These are phyloP conservation scores for Hypoxylon subgilvum DNA, from an alignment of 495 filamentous ascomycete genomes.

Conservation along the genomic window DNA sequence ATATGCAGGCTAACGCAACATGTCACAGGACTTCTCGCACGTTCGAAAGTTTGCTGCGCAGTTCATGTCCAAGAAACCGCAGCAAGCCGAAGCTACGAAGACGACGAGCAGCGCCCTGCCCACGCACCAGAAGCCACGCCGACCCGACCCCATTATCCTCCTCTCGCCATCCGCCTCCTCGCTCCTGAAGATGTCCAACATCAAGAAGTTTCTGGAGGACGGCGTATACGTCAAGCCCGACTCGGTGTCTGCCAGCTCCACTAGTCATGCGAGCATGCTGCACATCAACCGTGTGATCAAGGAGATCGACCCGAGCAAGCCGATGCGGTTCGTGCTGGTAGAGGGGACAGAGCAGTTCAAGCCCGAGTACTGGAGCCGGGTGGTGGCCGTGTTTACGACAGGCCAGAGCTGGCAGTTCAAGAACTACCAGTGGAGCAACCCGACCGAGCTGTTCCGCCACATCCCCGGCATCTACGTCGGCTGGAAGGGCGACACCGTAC, in stretches of 20 bases:
- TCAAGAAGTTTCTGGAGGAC: conserved; percentile 90
- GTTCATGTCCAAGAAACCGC: conserved; percentile 72
- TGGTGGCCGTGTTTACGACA: conserved; percentile 97
- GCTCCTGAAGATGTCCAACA: conserved; percentile 95
- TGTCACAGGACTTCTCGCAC: conserved; percentile 84
- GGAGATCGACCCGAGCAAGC: conserved; percentile 69
- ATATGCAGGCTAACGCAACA: conserved; percentile 27
- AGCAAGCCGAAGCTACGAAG: conserved; percentile 41
- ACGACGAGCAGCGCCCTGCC: conserved; percentile 47
- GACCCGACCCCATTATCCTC: conserved; percentile 93
- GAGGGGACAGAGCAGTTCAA: conserved; percentile 93
- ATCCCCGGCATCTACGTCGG: conserved; percentile 88
- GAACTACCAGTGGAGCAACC: conserved; percentile 92
- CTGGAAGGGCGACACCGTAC: conserved; percentile 83
- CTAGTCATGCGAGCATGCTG: conserved; percentile 73
- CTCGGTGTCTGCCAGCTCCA: conserved; percentile 60
- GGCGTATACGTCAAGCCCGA: conserved; percentile 82
- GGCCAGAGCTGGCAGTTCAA: conserved; percentile 99
- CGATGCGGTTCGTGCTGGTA: conserved; percentile 92
- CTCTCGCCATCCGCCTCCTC: conserved; percentile 97
- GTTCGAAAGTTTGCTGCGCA: conserved; percentile 83
- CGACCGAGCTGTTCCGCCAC: conserved; percentile 86
- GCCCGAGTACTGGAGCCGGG: conserved; percentile 94
- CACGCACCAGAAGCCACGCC: conserved; percentile 60
- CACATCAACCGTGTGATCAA: conserved; percentile 82